Evolutionary conservation across 306 rosid species (phyloP).

Genomic region (Malus sieversii): DNA sequence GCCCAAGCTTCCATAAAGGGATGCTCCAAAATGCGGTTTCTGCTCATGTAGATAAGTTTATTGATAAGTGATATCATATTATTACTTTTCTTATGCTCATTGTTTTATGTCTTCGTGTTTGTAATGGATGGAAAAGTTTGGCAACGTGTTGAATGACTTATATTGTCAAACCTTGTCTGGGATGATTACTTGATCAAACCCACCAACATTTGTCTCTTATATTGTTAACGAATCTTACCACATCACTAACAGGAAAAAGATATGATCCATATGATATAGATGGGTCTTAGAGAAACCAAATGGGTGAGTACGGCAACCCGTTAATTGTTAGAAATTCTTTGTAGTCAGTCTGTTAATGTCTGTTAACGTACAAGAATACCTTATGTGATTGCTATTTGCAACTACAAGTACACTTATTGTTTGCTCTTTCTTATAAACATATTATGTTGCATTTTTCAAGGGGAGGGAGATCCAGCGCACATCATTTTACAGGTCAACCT

Average conservation of each 20-base stretch:
- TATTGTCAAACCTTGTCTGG: background rate
- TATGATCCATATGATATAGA: background rate
- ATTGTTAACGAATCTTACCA: background rate
- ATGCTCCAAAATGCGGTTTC: background rate
- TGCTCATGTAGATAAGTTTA: background rate
- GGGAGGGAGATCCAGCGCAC: constrained; percentile 21
- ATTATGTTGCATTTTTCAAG: constrained; percentile 22
- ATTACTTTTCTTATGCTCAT: background rate
- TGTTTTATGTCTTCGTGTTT: background rate
- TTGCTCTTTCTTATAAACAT: background rate
- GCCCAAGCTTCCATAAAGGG: background rate
- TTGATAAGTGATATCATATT: background rate
- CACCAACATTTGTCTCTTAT: background rate
- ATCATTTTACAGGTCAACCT: constrained; percentile 13
- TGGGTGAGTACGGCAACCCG: background rate
- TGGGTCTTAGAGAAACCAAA: background rate
- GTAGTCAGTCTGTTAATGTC: background rate
- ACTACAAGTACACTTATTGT: background rate
- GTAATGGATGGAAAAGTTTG: background rate
- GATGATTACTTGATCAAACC: background rate
- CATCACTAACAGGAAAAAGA: background rate
- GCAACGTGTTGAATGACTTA: background rate
- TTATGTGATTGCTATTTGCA: background rate
- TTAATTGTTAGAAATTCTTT: background rate
- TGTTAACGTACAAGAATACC: background rate